These are phyloP conservation scores for Auricularia sp. DNA, from an alignment of 768 basidiomycete genomes.

Conservation along the genomic window DNA sequence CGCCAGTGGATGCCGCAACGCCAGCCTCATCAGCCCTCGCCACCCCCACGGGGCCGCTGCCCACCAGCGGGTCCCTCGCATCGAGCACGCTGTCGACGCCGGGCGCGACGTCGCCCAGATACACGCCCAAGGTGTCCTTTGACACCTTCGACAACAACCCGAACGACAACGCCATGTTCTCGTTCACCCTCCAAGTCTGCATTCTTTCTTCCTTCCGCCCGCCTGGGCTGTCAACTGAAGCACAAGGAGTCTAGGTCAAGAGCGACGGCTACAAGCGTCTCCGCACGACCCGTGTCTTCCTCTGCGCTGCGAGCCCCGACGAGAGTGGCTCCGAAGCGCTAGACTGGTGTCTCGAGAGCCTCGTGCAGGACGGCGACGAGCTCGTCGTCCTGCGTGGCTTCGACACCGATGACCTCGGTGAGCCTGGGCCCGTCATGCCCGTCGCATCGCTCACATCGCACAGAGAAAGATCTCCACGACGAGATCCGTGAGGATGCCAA, in stretches of 20 bases:
- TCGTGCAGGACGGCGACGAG: slow-evolving; percentile 87
- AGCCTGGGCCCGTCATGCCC: slow-evolving; percentile 12
- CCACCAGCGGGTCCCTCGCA: slow-evolving; percentile 2
- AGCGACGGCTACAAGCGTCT: slow-evolving; percentile 68
- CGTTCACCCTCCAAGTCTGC: slow-evolving; percentile 55
- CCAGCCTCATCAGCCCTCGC: not conserved
- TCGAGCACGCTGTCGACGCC: not conserved
- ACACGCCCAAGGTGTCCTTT: slow-evolving; percentile 67
- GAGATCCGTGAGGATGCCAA: slow-evolving; percentile 76
- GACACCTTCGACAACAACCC: slow-evolving; percentile 75
- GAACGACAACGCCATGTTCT: slow-evolving; percentile 65
- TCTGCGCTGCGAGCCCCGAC: slow-evolving; percentile 81
- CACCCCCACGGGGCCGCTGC: slow-evolving; percentile 4
- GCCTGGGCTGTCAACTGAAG: not conserved
- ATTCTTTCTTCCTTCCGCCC: not conserved
- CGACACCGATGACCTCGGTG: slow-evolving; percentile 77
- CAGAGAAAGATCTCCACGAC: slow-evolving; percentile 63
- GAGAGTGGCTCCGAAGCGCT: slow-evolving; percentile 83
- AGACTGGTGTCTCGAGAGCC: slow-evolving; percentile 81
- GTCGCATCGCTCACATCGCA: not conserved
- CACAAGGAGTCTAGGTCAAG: slow-evolving; percentile 40
- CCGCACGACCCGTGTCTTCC: slow-evolving; percentile 73
- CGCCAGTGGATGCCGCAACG: not conserved
- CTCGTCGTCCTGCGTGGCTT: slow-evolving; percentile 85
- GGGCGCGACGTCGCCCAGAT: slow-evolving; percentile 7